These are phyloP conservation scores for Penicillium lividum DNA, from an alignment of 495 filamentous ascomycete genomes.

Conservation along the genomic window DNA sequence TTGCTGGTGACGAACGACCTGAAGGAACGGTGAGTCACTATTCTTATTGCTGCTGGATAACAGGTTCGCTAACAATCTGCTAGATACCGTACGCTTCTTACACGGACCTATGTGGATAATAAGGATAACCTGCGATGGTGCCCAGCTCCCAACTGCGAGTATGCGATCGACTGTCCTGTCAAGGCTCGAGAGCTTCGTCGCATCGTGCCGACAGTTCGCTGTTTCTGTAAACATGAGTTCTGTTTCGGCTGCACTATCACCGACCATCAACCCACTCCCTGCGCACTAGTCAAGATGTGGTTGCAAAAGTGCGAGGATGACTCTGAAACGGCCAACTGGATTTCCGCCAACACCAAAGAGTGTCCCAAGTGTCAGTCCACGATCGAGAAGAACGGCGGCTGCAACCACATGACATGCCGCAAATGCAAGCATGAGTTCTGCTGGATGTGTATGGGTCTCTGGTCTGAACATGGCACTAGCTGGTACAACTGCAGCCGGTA, in stretches of 20 bases:
- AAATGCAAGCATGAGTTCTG: constrained; percentile 99
- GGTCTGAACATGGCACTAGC: constrained; percentile 98
- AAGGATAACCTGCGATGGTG: constrained; percentile 96
- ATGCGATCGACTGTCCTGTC: constrained; percentile 83
- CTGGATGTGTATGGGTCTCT: constrained; percentile 99
- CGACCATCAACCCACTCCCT: constrained; percentile 94
- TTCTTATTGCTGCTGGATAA: neutral
- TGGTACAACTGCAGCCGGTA: constrained; percentile 99
- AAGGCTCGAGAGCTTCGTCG: constrained; percentile 80
- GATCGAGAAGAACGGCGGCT: constrained; percentile 98
- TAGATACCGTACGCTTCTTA: constrained; percentile 84
- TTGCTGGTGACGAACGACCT: constrained; percentile 76
- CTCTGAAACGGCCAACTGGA: constrained; percentile 98
- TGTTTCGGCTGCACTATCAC: constrained; percentile 94
- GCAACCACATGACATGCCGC: constrained; percentile 99
- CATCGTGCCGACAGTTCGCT: constrained; percentile 87
- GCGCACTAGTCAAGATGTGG: constrained; percentile 91
- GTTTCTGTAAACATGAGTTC: constrained; percentile 79
- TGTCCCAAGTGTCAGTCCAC: constrained; percentile 94
- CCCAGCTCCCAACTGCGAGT: constrained; percentile 91
- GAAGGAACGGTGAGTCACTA: constrained; percentile 57
- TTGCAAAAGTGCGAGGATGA: constrained; percentile 98
- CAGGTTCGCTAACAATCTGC: constrained; percentile 15
- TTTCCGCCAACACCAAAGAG: constrained; percentile 97
- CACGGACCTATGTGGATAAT: constrained; percentile 94